Evolutionary conservation across 2,329 filamentous ascomycete species (phyloP).

Genomic region (Lachnellula suecica): DNA sequence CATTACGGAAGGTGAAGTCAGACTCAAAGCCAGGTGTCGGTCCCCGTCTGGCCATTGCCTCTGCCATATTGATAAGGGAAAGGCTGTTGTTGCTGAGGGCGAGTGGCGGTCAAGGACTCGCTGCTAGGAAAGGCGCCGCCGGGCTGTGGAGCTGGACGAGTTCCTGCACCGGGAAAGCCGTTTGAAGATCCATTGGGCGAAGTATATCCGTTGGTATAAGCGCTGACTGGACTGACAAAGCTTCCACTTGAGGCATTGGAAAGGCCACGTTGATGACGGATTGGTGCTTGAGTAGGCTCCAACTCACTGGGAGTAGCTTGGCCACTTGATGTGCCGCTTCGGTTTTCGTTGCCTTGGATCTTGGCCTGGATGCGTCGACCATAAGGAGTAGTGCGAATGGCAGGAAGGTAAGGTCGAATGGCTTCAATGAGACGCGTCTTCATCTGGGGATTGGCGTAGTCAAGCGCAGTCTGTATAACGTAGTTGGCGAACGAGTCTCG

Average conservation of each 20-base stretch:
- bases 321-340: constrained; percentile 30
- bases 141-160: constrained; percentile 17
- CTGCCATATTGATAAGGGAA: constrained; percentile 30
- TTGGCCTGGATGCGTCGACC: constrained; percentile 92
- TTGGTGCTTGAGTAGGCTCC: constrained; percentile 24
- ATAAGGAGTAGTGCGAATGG: constrained; percentile 88
- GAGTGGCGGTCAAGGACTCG: constrained; percentile 22
- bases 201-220: constrained; percentile 28
- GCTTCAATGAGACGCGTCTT: constrained; percentile 77
- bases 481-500: constrained; percentile 96
- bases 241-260: constrained; percentile 29
- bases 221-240: constrained; percentile 24
- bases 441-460: constrained; percentile 73
- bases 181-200: constrained; percentile 18
- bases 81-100: constrained; percentile 17
- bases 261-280: constrained; percentile 32
- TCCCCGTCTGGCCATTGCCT: constrained; percentile 26
- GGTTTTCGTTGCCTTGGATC: constrained; percentile 61
- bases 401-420: constrained; percentile 80
- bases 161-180: constrained; percentile 18
- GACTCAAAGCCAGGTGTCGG: constrained; percentile 29
- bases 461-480: constrained; percentile 93
- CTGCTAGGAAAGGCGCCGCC: constrained; percentile 22
- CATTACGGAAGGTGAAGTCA: constrained; percentile 23
- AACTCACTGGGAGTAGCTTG: constrained; percentile 31